Base-by-base conservation (phyloP, 164 flowering plant species). In the Magnolia changhungtana region DNA sequence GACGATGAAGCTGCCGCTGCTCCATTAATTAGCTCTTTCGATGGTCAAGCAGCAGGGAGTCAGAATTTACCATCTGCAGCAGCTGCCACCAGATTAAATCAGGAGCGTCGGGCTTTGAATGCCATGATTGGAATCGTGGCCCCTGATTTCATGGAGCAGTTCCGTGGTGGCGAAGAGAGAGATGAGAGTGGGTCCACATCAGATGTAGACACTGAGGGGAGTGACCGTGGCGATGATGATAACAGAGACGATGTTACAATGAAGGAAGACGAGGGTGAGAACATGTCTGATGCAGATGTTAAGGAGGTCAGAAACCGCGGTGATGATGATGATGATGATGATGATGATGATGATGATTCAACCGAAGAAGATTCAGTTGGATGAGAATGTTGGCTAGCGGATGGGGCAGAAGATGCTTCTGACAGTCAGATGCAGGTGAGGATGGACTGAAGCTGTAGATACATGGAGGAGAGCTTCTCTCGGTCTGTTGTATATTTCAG, bases 61-160 rank as follows among this genome's bases (percentile, higher is more conserved):
- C 95, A 92, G 82, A 86, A 77, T 71, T 69, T 65, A 20, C 86
- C 90, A 16, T 75, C 86, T 55, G 71, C 80, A 58, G 78, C 55
- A 23, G 73, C 77, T 76, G 80, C 77, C 50, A 72, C 73, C 1
- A 80, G 77, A 72, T 52, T 80, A 76, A 84, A 81, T 74, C 81
- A 69, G 69, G 97, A 91, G 66, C 90, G 85, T 8, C 82, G 72
- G 73, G 90, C 87, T 27, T 77, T 96, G 37, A 89, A 87, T 74
- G 86, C 85, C 78, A 92, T 92, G 96, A 91, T 96, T 63, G 89
- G 89, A 13, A 93, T 94, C 67, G 89, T 93, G 67, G 97, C 91
- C 70, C 98, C 99, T 58, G 91, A 90, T 71, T 67, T 87, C 50
- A 86, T 81, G 78, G 87, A 85, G 21, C 84, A 83, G 75, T 93